Evolutionary conservation across 371 early-diverging fungal species (phyloP).

Genomic region (Mortierella sp.): DNA sequence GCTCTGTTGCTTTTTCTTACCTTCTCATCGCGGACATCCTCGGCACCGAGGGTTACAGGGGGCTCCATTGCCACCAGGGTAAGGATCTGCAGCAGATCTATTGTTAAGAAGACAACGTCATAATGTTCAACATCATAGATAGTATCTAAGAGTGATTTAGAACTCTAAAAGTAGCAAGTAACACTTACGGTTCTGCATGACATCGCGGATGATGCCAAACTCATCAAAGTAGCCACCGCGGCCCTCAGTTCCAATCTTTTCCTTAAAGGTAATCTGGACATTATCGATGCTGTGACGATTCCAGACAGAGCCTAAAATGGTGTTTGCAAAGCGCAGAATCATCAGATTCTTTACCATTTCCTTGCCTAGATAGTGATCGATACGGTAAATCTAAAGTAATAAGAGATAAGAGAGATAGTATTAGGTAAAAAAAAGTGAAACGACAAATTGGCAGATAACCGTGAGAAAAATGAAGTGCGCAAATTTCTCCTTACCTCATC

Average conservation of each 20-base stretch:
- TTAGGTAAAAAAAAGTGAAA: not conserved
- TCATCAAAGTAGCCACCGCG: constrained; percentile 99
- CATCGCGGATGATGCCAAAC: constrained; percentile 99
- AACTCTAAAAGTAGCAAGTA: not conserved
- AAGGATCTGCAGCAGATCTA: constrained; percentile 91
- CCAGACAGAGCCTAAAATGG: constrained; percentile 95
- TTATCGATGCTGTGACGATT: constrained; percentile 90
- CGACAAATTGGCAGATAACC: not conserved
- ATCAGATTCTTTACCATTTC: constrained; percentile 99
- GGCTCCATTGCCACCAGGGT: constrained; percentile 95
- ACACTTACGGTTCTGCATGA: constrained; percentile 96
- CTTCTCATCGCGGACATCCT: constrained; percentile 95
- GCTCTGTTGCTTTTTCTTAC: constrained; percentile 58
- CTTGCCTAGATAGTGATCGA: constrained; percentile 99
- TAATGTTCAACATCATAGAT: no score
- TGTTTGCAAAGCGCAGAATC: constrained; percentile 94
- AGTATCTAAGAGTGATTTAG: no score
- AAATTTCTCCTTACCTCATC: constrained; percentile 72
- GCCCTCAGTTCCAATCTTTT: constrained; percentile 98
- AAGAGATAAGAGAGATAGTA: not conserved
- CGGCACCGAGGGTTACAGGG: constrained; percentile 87
- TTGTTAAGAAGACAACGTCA: not conserved
- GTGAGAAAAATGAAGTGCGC: not conserved
- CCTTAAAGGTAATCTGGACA: constrained; percentile 99
- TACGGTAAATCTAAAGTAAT: constrained; percentile 88